phyloP scores from a whole-genome alignment of 306 rosid genomes.

The Quercus bicolor region DNA sequence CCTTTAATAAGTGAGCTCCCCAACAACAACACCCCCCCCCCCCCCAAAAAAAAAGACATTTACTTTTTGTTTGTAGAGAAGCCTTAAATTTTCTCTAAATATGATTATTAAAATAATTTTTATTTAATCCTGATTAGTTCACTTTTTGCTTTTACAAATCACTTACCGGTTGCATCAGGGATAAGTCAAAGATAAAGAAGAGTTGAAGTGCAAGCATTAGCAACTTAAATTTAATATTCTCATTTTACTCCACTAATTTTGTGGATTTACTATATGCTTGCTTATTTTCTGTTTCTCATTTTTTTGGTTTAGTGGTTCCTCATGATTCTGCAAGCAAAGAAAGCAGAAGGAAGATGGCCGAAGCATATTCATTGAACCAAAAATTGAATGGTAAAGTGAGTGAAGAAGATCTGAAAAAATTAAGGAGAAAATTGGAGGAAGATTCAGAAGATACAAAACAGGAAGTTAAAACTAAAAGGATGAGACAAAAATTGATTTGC shows the following conservation, averaged over 20 bases:
- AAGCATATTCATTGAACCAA: conserved; percentile 75
- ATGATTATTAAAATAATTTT: neutral
- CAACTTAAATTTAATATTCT: neutral
- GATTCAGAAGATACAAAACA: conserved; percentile 34
- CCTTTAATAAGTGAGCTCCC: neutral
- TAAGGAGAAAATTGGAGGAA: conserved; percentile 55
- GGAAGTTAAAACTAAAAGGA: conserved; percentile 40
- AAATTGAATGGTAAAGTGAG: conserved; percentile 55
- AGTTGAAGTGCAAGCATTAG: neutral
- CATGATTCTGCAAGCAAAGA: conserved; percentile 85
- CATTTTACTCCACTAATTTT: neutral
- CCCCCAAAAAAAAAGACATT: too few species aligned
- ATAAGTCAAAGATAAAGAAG: neutral
- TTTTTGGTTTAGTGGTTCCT: conserved; percentile 66
- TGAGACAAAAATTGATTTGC: conserved; percentile 38
- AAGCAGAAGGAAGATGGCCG: conserved; percentile 65
- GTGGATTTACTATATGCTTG: conserved; percentile 1
- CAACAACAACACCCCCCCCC: neutral
- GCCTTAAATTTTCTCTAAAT: neutral
- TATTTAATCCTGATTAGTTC: neutral
- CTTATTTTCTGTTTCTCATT: neutral
- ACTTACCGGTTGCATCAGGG: neutral
- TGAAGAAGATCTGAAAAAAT: conserved; percentile 54
- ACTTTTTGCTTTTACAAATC: neutral
- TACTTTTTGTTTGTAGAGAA: neutral